Conservation (phyloP, 306 rosid species). For the Dalbergia cultrata region DNA sequence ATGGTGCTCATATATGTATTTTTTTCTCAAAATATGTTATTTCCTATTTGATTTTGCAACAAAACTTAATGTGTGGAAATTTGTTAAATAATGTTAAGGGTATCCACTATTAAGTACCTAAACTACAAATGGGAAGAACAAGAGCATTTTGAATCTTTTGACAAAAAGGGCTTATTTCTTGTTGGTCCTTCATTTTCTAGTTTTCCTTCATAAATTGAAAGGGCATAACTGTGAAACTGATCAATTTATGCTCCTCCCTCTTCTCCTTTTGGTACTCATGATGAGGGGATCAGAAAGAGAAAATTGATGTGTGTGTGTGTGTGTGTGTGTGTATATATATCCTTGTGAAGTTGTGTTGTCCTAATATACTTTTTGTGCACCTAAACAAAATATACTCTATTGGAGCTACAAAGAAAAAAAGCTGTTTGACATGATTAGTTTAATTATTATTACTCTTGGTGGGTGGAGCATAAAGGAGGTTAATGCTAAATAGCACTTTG, state of each 20-base stretch:
- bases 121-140: slow-evolving; percentile 34
- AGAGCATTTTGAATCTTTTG: slow-evolving; percentile 33
- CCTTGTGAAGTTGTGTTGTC: slow-evolving; percentile 15
- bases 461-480: slow-evolving; percentile 51
- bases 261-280: not conserved
- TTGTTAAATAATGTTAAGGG: slow-evolving; percentile 8
- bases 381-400: not conserved
- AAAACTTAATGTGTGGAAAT: slow-evolving; percentile 3
- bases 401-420: not conserved
- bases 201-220: slow-evolving; percentile 41
- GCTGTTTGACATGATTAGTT: slow-evolving; percentile 31
- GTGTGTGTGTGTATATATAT: not conserved
- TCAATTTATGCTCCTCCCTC: not conserved
- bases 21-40: not conserved
- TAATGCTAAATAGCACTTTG: slow-evolving; percentile 47
- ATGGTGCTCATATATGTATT: slow-evolving; percentile 8
- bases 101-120: too few species aligned
- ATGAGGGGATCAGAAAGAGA: not conserved
- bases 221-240: slow-evolving; percentile 26
- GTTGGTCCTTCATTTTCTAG: slow-evolving; percentile 26
- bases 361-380: slow-evolving; percentile 1
- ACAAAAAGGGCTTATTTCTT: slow-evolving; percentile 13
- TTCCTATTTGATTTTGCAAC: not conserved
- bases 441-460: slow-evolving; percentile 32
- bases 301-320: too few species aligned